Conservation (phyloP, 1,284 basidiomycete species). For the Pterulicium gracile region DNA sequence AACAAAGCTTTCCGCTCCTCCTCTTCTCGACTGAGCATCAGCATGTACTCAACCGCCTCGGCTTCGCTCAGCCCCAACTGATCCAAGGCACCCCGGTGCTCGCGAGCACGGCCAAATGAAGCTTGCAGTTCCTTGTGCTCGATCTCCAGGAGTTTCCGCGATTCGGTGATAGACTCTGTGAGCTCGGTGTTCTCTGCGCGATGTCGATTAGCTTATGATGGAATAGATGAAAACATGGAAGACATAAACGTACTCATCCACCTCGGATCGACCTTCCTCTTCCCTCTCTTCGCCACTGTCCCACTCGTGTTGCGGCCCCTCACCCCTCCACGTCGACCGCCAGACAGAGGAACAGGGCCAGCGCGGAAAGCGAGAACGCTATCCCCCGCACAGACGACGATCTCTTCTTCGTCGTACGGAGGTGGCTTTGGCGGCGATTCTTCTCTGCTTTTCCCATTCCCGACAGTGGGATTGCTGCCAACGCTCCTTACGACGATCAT, state of each 20-base stretch:
- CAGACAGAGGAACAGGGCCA: conserved; percentile 28
- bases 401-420: conserved; percentile 46
- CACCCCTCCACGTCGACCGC: conserved; percentile 17
- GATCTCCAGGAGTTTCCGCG: conserved; percentile 37
- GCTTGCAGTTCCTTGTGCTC: conserved; percentile 29
- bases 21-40: conserved; percentile 83
- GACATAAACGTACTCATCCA: conserved; percentile 36
- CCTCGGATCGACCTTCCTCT: conserved; percentile 26
- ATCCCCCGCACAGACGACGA: conserved; percentile 56
- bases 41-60: conserved; percentile 72
- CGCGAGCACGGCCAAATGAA: conserved; percentile 36
- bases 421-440: too few species aligned
- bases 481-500: conserved; percentile 55
- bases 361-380: conserved; percentile 63
- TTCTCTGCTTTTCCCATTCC: too few species aligned
- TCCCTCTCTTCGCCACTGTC: conserved; percentile 24
- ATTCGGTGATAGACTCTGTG: conserved; percentile 54
- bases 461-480: too few species aligned
- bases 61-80: conserved; percentile 65
- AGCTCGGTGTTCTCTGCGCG: conserved; percentile 55
- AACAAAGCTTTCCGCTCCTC: conserved; percentile 12
- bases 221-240: conserved; percentile 12
- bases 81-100: conserved; percentile 44
- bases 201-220: conserved; percentile 13
- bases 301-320: conserved; percentile 19